phyloP scores from a whole-genome alignment of 768 basidiomycete species.

The Tricholoma furcatifolium region DNA sequence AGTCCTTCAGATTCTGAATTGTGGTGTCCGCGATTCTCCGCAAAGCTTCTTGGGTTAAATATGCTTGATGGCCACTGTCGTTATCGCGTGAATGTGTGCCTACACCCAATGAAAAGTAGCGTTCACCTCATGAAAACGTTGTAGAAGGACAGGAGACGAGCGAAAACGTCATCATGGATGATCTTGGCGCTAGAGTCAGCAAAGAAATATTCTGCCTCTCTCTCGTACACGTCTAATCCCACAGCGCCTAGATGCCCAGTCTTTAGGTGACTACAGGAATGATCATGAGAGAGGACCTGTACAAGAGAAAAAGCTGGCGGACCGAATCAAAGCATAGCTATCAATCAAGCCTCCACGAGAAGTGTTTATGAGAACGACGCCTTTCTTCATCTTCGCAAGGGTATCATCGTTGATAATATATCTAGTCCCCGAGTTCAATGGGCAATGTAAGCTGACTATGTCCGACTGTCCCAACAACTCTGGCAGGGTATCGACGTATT shows the following conservation, averaged over 20 bases:
- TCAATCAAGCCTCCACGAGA: constrained; percentile 43
- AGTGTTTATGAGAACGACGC: constrained; percentile 41
- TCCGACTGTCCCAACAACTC: constrained; percentile 35
- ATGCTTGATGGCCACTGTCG: constrained; percentile 42
- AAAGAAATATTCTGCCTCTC: constrained; percentile 41
- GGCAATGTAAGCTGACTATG: constrained; percentile 44
- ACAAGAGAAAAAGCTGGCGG: background rate
- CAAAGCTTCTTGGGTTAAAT: constrained; percentile 39
- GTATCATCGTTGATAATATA: constrained; percentile 42
- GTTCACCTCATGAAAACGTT: constrained; percentile 44
- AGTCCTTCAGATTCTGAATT: constrained; percentile 31
- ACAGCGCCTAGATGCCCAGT: constrained; percentile 39
- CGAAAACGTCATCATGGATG: constrained; percentile 43
- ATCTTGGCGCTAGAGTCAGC: constrained; percentile 41
- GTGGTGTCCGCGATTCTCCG: constrained; percentile 40
- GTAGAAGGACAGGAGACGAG: constrained; percentile 43
- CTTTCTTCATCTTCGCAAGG: constrained; percentile 36
- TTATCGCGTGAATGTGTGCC: background rate
- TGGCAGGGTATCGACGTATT: constrained; percentile 35
- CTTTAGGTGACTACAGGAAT: constrained; percentile 31
- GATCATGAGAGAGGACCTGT: background rate
- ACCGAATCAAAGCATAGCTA: constrained; percentile 41
- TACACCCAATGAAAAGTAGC: background rate
- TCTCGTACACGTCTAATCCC: constrained; percentile 43
- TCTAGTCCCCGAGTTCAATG: constrained; percentile 32